Base-by-base conservation (phyloP, 1,139 yeast genomes). In the Yamadazyma jaroonii region DNA sequence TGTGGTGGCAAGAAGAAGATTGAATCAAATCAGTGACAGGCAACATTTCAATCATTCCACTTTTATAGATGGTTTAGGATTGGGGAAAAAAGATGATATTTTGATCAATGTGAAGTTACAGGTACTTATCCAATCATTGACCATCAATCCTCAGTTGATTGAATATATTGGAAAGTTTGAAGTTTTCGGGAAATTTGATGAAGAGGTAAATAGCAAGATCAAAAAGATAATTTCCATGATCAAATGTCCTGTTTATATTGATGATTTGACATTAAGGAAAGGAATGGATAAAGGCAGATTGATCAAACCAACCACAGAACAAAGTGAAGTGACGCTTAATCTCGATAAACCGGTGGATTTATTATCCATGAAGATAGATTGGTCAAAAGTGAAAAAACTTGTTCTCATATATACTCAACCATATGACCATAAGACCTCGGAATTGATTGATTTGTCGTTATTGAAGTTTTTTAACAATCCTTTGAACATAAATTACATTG, bases 171-270 rank as follows among this genome's bases (percentile, higher is more conserved):
- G 54, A 24, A 54, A 53, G 27, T 37, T 70, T 3, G 43, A 45
- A 26, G 45, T 65, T 2, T 39, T 51, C 37, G 62, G 57, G 1
- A 32, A 44, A 7, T 42, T 58, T 25, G 35, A 40, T 8, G 71
- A 70, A 46, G 78, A 74, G 0, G 59, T 64, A 29, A 55, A 67
- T 2, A 56, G 54, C 8, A 31, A 31, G n/a, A 9, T 48, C 6
- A 34, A 25, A 3, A 6, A 21, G 13, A 29, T 48, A 8, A 14
- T 41, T 23, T 4, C 8, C 4, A 7, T 35, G 6, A 14, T 28
- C 2, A 31, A 24, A 0, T 14, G 34, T 9, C 42, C 40, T 27
- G 45, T 47, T 3, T 47, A 35, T 31, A 31, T 48, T 4, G 39
- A 41, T 7, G 23, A 40, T 26, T 39, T 39, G 10, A 21, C 12